Evolutionary conservation across 2,329 filamentous ascomycete genomes (phyloP).

Genomic region (Plenodomus biglobosus): DNA sequence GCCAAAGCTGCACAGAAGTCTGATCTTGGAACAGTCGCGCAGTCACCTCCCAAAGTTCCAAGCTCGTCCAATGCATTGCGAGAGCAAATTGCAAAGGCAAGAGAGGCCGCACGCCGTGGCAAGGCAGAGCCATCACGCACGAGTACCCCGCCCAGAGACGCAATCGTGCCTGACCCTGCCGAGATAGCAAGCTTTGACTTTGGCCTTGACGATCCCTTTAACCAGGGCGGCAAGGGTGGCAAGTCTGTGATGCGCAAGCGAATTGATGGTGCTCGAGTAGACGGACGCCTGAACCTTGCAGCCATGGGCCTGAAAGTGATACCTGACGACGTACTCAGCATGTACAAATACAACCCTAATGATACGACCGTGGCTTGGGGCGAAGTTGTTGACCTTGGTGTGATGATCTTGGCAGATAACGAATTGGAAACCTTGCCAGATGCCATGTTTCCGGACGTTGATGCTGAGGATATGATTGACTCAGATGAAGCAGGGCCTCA

Average conservation of each 20-base stretch:
- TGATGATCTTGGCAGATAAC: slow-evolving; percentile 86
- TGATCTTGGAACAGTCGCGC: slow-evolving; percentile 9
- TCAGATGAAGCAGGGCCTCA: slow-evolving; percentile 70
- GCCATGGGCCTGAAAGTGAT: slow-evolving; percentile 78
- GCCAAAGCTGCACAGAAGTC: slow-evolving; percentile 74
- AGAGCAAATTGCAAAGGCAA: slow-evolving; percentile 91
- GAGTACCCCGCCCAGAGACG: slow-evolving; percentile 33
- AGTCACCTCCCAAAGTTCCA: slow-evolving; percentile 41
- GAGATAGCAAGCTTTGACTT: slow-evolving; percentile 57
- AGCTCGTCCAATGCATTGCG: slow-evolving; percentile 81
- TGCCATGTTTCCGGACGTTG: slow-evolving; percentile 73
- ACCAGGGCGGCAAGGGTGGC: slow-evolving; percentile 61
- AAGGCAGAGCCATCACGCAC: slow-evolving; percentile 27
- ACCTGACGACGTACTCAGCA: slow-evolving; percentile 78
- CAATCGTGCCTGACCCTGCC: slow-evolving; percentile 35
- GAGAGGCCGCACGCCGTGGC: slow-evolving; percentile 63
- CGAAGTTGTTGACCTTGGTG: slow-evolving; percentile 83
- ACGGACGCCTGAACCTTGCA: slow-evolving; percentile 84
- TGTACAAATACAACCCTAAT: slow-evolving; percentile 77
- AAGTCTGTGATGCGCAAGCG: slow-evolving; percentile 72
- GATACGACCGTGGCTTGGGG: slow-evolving; percentile 75
- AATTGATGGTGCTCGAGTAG: slow-evolving; percentile 70
- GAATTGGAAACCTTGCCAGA: slow-evolving; percentile 76
- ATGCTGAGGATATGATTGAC: slow-evolving; percentile 56
- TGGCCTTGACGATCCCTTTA: slow-evolving; percentile 69